phyloP scores from a whole-genome alignment of 768 basidiomycete species.

The Scleroderma bovista region DNA sequence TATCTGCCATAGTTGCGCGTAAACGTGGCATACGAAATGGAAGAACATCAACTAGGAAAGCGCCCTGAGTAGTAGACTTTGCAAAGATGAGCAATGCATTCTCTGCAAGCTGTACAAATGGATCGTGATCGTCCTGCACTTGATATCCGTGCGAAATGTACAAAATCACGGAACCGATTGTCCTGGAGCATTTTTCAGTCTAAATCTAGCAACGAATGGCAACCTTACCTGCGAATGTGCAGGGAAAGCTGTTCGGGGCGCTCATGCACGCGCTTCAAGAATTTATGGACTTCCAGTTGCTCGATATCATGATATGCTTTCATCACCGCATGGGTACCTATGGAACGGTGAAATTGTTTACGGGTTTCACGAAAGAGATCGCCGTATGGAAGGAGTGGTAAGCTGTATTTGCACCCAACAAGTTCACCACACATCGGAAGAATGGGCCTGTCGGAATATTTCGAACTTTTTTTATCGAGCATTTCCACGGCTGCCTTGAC shows the following conservation, averaged over 20 bases:
- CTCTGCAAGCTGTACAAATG: constrained; percentile 25
- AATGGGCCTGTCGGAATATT: constrained; percentile 6
- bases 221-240: constrained; percentile 9
- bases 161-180: constrained; percentile 30
- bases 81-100: constrained; percentile 14
- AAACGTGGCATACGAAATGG: constrained; percentile 6
- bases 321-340: constrained; percentile 7
- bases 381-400: constrained; percentile 7
- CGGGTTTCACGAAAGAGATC: constrained; percentile 4
- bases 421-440: constrained; percentile 16
- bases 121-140: constrained; percentile 27
- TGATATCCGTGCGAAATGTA: constrained; percentile 33
- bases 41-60: constrained; percentile 8
- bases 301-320: constrained; percentile 1
- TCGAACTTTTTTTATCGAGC: constrained; percentile 8
- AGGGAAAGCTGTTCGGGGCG: constrained; percentile 1
- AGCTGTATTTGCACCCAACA: too few species aligned
- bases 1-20: too few species aligned
- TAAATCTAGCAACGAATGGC: too few species aligned
- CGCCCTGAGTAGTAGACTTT: constrained; percentile 1
- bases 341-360: constrained; percentile 5
- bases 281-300: constrained; percentile 3
- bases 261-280: constrained; percentile 2
- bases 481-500: constrained; percentile 6
- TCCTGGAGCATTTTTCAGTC: constrained; percentile 15